phyloP scores from a whole-genome alignment of 371 early-diverging fungal species.

The Rhizomucor pusillus region DNA sequence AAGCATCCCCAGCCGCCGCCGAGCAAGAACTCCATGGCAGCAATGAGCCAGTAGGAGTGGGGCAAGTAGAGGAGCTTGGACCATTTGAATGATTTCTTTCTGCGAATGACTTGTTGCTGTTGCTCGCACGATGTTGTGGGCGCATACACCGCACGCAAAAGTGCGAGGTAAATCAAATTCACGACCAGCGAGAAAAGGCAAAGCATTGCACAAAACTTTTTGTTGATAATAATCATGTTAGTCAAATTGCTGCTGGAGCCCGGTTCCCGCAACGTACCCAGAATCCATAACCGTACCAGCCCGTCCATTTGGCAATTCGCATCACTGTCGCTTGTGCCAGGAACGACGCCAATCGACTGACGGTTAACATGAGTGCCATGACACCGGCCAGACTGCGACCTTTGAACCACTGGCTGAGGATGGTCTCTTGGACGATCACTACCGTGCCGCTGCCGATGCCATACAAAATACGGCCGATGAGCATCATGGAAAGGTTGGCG shows the following conservation, averaged over 20 bases:
- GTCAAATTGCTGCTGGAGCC: not conserved
- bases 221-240: not conserved
- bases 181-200: slow-evolving; percentile 62
- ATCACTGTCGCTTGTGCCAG: slow-evolving; percentile 67
- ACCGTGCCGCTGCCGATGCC: slow-evolving; percentile 74
- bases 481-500: slow-evolving; percentile 57
- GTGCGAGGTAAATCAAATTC: slow-evolving; percentile 57
- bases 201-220: slow-evolving; percentile 55
- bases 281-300: slow-evolving; percentile 71
- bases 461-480: slow-evolving; percentile 64
- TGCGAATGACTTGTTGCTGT: slow-evolving; percentile 42
- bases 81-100: slow-evolving; percentile 62
- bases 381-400: slow-evolving; percentile 63
- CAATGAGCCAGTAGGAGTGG: slow-evolving; percentile 64
- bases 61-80: slow-evolving; percentile 58
- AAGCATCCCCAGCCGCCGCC: slow-evolving; percentile 78
- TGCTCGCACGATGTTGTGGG: slow-evolving; percentile 17
- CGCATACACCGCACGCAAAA: slow-evolving; percentile 33
- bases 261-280: slow-evolving; percentile 53
- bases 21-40: slow-evolving; percentile 57
- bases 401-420: slow-evolving; percentile 71
- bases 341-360: slow-evolving; percentile 65
- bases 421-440: slow-evolving; percentile 69
- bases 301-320: slow-evolving; percentile 59
- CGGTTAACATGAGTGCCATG: slow-evolving; percentile 65